Conservation (phyloP, 1,284 basidiomycete genomes). For the Rhizoctonia solani region DNA sequence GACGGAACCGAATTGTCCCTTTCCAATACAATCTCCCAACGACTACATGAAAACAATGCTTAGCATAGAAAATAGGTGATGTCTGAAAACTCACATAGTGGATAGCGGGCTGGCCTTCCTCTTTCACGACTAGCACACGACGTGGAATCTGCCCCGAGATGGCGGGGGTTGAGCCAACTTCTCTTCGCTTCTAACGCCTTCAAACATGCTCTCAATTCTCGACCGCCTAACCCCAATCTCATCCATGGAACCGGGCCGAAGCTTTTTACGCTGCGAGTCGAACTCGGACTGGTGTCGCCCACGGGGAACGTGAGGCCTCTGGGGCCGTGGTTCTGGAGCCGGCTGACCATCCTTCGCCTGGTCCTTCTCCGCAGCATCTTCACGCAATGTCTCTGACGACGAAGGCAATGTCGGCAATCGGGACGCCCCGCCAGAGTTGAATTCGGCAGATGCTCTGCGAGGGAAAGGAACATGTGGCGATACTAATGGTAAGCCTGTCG, state of each 20-base stretch:
- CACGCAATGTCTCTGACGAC: constrained; percentile 35
- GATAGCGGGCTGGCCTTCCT: constrained; percentile 77
- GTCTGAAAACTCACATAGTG: constrained; percentile 71
- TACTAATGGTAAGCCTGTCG: background rate
- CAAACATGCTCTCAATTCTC: constrained; percentile 56
- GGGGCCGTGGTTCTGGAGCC: constrained; percentile 26
- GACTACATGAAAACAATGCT: constrained; percentile 58
- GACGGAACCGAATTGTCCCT: constrained; percentile 94
- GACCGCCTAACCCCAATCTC: constrained; percentile 20
- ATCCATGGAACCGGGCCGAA: constrained; percentile 14
- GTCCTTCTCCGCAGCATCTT: constrained; percentile 33
- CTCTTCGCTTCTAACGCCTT: constrained; percentile 55
- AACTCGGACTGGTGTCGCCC: constrained; percentile 30
- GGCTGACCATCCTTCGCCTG: constrained; percentile 44
- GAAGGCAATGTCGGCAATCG: constrained; percentile 25
- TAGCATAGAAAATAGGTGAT: constrained; percentile 2
- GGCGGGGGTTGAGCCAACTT: constrained; percentile 43
- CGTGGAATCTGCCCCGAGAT: constrained; percentile 37
- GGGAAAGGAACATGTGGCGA: constrained; percentile 35
- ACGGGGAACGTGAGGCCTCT: background rate
- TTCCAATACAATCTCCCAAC: constrained; percentile 94
- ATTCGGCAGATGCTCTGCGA: constrained; percentile 33
- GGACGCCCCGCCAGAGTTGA: background rate
- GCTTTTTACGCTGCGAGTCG: constrained; percentile 26
- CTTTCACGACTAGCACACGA: constrained; percentile 76